Base-by-base conservation (phyloP, 495 filamentous ascomycete species). In the Ascobolus immersus region DNA sequence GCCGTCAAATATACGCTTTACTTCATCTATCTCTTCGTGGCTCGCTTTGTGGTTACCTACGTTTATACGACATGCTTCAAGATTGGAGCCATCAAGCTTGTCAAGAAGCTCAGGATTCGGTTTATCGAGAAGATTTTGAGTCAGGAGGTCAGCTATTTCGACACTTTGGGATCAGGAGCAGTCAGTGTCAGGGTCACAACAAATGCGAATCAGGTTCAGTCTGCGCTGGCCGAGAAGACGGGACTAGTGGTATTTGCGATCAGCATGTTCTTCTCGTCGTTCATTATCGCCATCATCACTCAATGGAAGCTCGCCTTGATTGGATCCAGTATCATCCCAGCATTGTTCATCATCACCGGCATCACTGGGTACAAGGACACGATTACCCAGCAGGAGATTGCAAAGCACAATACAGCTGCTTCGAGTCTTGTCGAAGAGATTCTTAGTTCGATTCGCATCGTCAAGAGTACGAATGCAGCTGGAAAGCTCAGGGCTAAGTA, bases 241-340 rank as follows among this genome's bases (percentile, higher is more conserved):
- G 41, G 37, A 3, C 32, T 54, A 5, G 43, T 42, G 0, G 8
- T 58, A n/a, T 45, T 44, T 1, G 52, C 39, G 10, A 5, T 52
- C 1, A 29, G 53, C 1, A 56, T 42, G 5, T 52, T 60, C 17
- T 34, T 49, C 3, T 43, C 53, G 4, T 53, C 56, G 1, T 47
- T 55, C 18, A 35, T 56, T 3, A 49, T 60, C 34, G 49, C 35
- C 2, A 56, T 57, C 31, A 18, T 49, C 12, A 36, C 45, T 28
- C 42, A 39, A 28, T 57, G 56, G 54, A 54, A 51, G 20, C 36
- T 58, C 4, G 51, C 56, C 2, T 39, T 59, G n/a, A 48, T 59
- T 12, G 24, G 45, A 1, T 37, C 40, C 4, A 43, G 49, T 3
- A 47, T 39, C 4, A 31, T 51, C n/a, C 43, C 49, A 15, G 39